Conservation (phyloP, 2,329 filamentous ascomycete genomes). For the Aspergillus calidoustus region DNA sequence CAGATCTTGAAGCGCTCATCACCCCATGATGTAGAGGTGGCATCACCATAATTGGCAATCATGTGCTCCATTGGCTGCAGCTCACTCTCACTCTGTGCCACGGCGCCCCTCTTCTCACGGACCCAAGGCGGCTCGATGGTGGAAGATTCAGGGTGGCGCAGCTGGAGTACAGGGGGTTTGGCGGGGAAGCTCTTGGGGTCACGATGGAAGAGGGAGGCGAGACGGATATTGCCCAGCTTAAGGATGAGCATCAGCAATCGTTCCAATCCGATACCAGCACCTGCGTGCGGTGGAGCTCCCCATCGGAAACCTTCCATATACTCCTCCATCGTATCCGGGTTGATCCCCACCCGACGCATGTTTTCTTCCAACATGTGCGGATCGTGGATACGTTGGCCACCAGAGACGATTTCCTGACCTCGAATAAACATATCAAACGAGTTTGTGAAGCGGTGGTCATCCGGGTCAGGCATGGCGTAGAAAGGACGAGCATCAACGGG, state of each 20-base stretch:
- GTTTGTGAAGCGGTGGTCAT: conserved; percentile 76
- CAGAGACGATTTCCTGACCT: conserved; percentile 89
- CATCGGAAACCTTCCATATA: conserved; percentile 88
- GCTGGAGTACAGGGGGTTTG: conserved; percentile 62
- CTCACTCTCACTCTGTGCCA: conserved; percentile 54
- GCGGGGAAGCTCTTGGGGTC: conserved; percentile 86
- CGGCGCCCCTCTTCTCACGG: conserved; percentile 41
- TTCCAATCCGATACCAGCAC: conserved; percentile 87
- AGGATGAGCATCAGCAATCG: conserved; percentile 85
- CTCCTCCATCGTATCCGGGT: conserved; percentile 83
- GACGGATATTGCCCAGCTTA: conserved; percentile 84
- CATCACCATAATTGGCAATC: conserved; percentile 93
- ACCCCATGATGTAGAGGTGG: conserved; percentile 91
- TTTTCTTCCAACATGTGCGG: conserved; percentile 73
- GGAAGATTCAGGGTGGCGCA: conserved; percentile 88
- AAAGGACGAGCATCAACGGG: conserved; percentile 82
- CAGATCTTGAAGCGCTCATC: conserved; percentile 88
- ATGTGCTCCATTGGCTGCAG: conserved; percentile 81
- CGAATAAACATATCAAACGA: conserved; percentile 95
- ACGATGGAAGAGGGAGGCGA: conserved; percentile 83
- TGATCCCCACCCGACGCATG: conserved; percentile 76
- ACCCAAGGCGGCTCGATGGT: conserved; percentile 73
- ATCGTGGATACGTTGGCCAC: conserved; percentile 91
- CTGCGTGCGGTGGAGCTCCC: conserved; percentile 86
- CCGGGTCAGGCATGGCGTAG: conserved; percentile 83